Evolutionary conservation across 805 yeast genomes (phyloP), one percentile per base, ranked within the genome.

Genomic region (Brettanomyces custersianus): DNA sequence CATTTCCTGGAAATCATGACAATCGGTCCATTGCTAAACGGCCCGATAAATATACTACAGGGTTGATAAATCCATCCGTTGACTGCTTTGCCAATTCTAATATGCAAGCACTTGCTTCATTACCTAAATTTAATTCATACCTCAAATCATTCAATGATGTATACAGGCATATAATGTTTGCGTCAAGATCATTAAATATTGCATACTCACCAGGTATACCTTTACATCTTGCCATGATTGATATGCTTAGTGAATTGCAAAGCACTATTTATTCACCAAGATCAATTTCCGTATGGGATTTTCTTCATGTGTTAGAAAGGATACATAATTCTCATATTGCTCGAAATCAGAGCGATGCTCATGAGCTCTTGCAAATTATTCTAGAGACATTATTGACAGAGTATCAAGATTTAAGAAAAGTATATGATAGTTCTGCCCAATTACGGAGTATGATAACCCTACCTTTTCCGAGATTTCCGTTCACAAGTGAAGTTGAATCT

Each of bases 41-140:
- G 51, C 77, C 80, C 6, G 90, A 81, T 45, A 78, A 72, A 44
- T 65, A 74, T 49, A 80, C 95, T 9, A 85, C 92, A 0, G 96
- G 96, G 3, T 62, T 90, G 31, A 68, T 78, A 45, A 92, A 90
- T 55, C 66, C 78, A 43, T 72, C 88, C 40, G 84, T 85, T 45
- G 96, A 87, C 54, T 90, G 98, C 56, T 90, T 85, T 62, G 95
- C 95, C 41, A 90, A 92, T 51, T 74, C 94, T 6, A 77, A 88
- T 1, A 51, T 92, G 15, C 98, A 90, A 55, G 92, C 88, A 0
- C 66, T 82, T 37, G 71, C 79, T 13, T 60, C 86, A 0, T 52
- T 80, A 13, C 78, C 83, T 1, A 68, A 70, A 0, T 50, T 83
- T 33, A 72, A 78, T 25, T 61, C 58, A 4, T 82, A 83, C 46